Base-by-base conservation (phyloP, 2,329 filamentous ascomycete genomes). In the Verticillium alfalfae region DNA sequence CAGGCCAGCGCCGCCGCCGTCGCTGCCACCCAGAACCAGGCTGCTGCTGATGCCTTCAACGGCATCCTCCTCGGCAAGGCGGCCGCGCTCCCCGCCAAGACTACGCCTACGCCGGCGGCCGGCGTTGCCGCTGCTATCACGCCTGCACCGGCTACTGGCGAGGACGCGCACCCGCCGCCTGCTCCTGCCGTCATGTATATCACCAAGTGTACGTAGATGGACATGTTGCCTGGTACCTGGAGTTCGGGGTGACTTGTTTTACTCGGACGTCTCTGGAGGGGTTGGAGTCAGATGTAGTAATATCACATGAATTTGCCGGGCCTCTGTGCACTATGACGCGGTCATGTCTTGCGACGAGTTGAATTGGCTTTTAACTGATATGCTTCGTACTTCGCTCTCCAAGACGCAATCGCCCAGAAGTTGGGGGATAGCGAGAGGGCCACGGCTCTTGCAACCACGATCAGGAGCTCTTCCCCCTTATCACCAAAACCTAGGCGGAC, bases 11-110 rank as follows among this genome's bases (percentile, higher is more conserved):
- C 63, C 2, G 65, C 62, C 3, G 64, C 63, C 3, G 63, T 64
- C 5, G 64, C 68, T 6, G 62, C 62, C 15, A 62, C 61, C 0
- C 67, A 70, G 61, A 65, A 66, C 57, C 64, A 68, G 64, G 60
- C 67, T 37, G 69, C 69, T n/a, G 68, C 69, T 7, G 64, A 69
- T 55, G 62, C 62, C n/a, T 70, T 70, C 61, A 70, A 70, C 63
- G 61, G 37, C 55, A 59, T 57, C 55, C 63, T 65, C 5, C n/a
- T 59, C 16, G 64, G 64, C n/a, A 62, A 56, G 45, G 45, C 31
- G n/a, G 57, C 22, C n/a, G 26, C 10, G 57, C 57, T 31, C 5
- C 26, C 26, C 26, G 4, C 26, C 26, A 31, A 31, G 26, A 38
- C 57, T 5, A 38, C 36, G 2, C 36, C 36, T 18, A 38, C 34